Conservation (phyloP, 2,329 filamentous ascomycete genomes). For the Orbilia javanica region DNA sequence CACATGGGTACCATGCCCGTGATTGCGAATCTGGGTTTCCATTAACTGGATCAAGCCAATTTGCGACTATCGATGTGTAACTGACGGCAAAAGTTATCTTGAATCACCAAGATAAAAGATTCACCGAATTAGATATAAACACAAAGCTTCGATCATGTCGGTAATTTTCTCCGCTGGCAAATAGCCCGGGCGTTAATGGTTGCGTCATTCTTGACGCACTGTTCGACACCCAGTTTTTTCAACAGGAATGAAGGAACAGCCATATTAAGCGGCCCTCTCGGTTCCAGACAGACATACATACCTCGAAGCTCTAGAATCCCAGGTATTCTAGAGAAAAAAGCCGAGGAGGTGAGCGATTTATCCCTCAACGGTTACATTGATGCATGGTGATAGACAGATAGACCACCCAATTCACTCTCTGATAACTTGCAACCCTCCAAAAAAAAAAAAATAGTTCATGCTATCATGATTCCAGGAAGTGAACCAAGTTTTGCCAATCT, state of each 20-base stretch:
- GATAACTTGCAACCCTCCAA: background rate
- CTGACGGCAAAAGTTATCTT: too few species aligned
- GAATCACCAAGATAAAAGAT: background rate
- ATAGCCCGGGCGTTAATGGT: background rate
- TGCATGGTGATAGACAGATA: background rate
- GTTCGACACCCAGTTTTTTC: background rate
- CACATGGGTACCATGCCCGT: conserved; percentile 22
- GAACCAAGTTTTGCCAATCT: background rate
- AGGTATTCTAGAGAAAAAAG: background rate
- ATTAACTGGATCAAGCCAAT: background rate
- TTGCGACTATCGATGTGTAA: background rate
- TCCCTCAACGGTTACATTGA: conserved; percentile 6
- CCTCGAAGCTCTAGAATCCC: background rate
- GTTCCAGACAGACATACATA: background rate
- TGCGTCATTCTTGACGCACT: background rate
- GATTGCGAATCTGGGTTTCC: background rate
- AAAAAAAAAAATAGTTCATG: background rate
- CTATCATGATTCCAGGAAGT: background rate
- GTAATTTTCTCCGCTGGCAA: background rate
- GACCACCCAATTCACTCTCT: background rate
- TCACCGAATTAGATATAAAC: conserved; percentile 4
- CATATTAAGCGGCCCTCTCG: background rate
- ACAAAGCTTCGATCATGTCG: background rate
- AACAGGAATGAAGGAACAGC: background rate
- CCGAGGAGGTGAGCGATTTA: background rate